Base-by-base conservation (phyloP, 108 stramenopile species). In the Parietichytrium sp. region DNA sequence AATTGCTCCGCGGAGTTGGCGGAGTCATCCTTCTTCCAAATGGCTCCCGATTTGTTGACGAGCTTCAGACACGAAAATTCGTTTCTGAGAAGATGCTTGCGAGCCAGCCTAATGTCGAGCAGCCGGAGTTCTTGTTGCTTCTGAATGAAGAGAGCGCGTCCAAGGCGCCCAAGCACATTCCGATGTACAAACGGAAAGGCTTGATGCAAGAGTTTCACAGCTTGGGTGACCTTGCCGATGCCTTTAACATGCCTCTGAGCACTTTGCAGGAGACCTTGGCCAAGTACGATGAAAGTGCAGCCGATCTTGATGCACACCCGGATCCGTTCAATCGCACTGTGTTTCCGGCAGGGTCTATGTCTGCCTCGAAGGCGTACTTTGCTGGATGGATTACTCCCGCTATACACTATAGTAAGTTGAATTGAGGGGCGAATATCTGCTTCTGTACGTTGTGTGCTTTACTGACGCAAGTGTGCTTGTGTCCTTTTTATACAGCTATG, bases 101-200 rank as follows among this genome's bases (percentile, higher is more conserved):
- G 81, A 49, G 89, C 86, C 49, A 87, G 86, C 36, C 87, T 85
- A 77, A 84, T 85, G 49, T 91, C 85, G 87, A 84, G 29, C 61
- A 83, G 77, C 91, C 88, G 25, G 86, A 89, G 30, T 94, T 92
- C 85, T 86, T 91, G 27, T 83, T 94, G 16, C 88, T 95, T 3
- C 80, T 95, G 36, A 90, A 92, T 13, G 89, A 91, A 8, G 88
- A 91, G 7, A 92, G 92, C 29, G 92, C 93, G 30, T 81, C 54
- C 23, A 92, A 91, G 29, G 93, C 89, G 26, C 92, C 92, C 84
- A 93, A 95, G 79, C 93, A 94, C 54, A 93, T 94, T 16, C 93
- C 94, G 83, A 83, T 92, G 38, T 94, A 94, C 83, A 80, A 87
- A 23, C 92, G 94, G 86, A 94, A 94, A 84, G 93, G 93, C 3